Evolutionary conservation across 495 filamentous ascomycete genomes (phyloP), one percentile per base, ranked within the genome.

Genomic region (Bacidia rubella): DNA sequence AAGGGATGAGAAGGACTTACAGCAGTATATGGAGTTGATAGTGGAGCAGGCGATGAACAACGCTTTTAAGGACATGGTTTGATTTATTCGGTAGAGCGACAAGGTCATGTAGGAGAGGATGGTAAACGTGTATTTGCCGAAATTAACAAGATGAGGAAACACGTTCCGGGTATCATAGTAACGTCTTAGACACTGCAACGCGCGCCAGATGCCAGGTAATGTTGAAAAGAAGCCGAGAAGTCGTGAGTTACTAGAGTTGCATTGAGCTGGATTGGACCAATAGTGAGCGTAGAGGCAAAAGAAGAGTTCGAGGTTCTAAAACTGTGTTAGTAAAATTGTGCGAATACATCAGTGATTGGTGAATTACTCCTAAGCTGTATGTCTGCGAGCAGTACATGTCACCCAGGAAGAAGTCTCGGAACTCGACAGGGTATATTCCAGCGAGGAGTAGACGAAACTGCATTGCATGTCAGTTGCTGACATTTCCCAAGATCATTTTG

Each of bases 331-430:
- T 27, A 22, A 19, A 40, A 21, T 24, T 41, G 21, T 11, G 53
- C 2, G 52, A 11, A 23, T 11, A 0, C 41, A 25, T 11, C 2
- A 35, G 7, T 35, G 29, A 35, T n/a, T n/a, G n/a, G 29, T 17
- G 24, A 43, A 87, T 72, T 74, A 94, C 87, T 22, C 86, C 82
- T 62, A 87, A 84, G 25, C 82, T 74, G 66, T 98, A 97, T 7
- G 88, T 92, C 49, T 89, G 76, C 3, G 92, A 97, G 63, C 92
- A 97, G 62, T 87, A 94, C 75, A 97, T 96, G 63, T 98, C 92
- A 15, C 92, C 92, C 0, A 97, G 74, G 65, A 95, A 98, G 69
- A 98, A 97, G 64, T 98, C 92, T 53, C 88, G 79, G 62, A 97
- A 98, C 63, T 96, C 92, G 19, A 98, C 92, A 10, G 85, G 88